A percentile compares a stretch with the other conserved stretches of the same genome.
phyloP scores from a whole-genome alignment of 768 basidiomycete genomes.

The Crucibulum laeve region DNA sequence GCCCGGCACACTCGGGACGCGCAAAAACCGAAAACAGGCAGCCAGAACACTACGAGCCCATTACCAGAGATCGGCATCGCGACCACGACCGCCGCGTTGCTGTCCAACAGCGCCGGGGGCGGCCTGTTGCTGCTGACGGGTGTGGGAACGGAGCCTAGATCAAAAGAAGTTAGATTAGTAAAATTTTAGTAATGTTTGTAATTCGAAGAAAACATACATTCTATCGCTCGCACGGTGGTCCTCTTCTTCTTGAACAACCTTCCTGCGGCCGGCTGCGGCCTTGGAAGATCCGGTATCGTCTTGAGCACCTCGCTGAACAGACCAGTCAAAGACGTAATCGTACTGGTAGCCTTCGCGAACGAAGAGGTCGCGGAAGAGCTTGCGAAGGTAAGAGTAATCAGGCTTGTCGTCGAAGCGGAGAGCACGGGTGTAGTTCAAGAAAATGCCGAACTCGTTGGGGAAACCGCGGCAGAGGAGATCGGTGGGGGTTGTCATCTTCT shows the following conservation, averaged over 20 bases:
- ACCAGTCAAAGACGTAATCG: constrained; percentile 99
- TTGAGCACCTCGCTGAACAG: constrained; percentile 72
- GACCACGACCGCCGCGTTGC: constrained; percentile 38
- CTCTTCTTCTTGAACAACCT: constrained; percentile 83
- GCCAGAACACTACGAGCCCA: constrained; percentile 19
- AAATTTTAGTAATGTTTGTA: constrained; percentile 9
- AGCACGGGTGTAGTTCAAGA: constrained; percentile 98
- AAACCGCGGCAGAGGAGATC: constrained; percentile 98
- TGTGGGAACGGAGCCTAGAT: constrained; percentile 85
- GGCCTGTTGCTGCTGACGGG: constrained; percentile 72
- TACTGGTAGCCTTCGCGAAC: constrained; percentile 98
- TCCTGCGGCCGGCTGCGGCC: constrained; percentile 59
- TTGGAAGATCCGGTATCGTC: constrained; percentile 69
- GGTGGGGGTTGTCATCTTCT: constrained; percentile 99
- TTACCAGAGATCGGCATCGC: constrained; percentile 57
- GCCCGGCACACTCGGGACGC: constrained; percentile 44
- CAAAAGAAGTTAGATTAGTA: neutral
- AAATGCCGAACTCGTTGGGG: constrained; percentile 99
- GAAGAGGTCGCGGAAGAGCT: constrained; percentile 97
- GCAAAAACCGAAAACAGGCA: constrained; percentile 27
- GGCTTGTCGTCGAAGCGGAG: constrained; percentile 99
- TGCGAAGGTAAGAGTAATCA: constrained; percentile 98
- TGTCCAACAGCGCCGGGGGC: constrained; percentile 46
- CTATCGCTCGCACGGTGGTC: constrained; percentile 79
- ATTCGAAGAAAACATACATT: constrained; percentile 53